Base-by-base conservation (phyloP, 148 eudicot genomes). In the Fagopyrum esculentum region DNA sequence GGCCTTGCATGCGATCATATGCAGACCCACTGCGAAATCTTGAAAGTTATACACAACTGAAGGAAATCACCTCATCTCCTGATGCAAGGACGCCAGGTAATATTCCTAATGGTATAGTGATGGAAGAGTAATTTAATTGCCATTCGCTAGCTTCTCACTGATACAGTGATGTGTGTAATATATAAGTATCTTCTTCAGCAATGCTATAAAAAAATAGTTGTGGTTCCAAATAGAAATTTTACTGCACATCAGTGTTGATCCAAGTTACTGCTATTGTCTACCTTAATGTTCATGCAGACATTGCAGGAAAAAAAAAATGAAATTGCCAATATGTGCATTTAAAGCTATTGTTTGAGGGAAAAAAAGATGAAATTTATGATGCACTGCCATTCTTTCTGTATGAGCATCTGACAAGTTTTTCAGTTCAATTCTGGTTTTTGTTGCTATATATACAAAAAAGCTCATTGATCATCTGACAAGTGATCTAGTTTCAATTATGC, bases 1-100 rank as follows among this genome's bases (percentile, higher is more conserved):
- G 74, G 55, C 74, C 74, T 47, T 71, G 74, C 74, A 71, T 49
- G 54, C 74, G 43, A 9, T 71, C 74, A 45, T 71, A n/a, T 46
- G 51, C 74, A 0, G 55, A 71, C 11, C 74, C 74, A 17, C 74
- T 17, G 74, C 74, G 40, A 35, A 35, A 35, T 35, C 40, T 35
- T 35, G 40, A 49, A 71, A 71, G 74, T 19, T 71, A 46, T 71
- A 49, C 51, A 26, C 40, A 71, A 19, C 40, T 17, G 3, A 46
- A 46, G 43, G 74, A 46, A 71, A 45, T 5, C 55, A 45, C 55
- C 55, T 26, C 74, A 46, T 17, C 74, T 71, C 74, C 74, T n/a
- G 55, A 22, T 47, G 16, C 51, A 45, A 52, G 43, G 55, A 71
- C 19, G 13, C 9, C n/a, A 45, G 74, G 74, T 71, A 71, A 45